Percentiles rank a stretch among this genome's conserved stretches.
These are phyloP conservation scores for Mycena maculata DNA, from an alignment of 768 basidiomycete genomes.

Conservation along the genomic window DNA sequence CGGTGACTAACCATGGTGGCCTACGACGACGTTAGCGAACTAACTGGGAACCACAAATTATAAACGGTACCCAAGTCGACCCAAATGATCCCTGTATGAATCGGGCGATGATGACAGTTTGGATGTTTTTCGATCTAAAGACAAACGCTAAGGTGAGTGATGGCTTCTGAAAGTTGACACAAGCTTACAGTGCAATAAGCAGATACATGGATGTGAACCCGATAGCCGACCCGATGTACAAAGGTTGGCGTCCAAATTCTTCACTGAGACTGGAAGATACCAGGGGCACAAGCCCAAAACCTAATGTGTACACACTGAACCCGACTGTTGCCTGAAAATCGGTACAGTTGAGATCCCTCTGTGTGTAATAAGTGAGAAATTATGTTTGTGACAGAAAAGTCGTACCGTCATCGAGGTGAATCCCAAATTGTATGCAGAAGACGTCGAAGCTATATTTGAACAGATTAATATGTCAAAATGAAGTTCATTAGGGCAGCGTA, in stretches of 20 bases:
- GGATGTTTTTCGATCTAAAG: slow-evolving; percentile 60
- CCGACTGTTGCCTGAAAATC: slow-evolving; percentile 60
- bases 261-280: slow-evolving; percentile 78
- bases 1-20: slow-evolving; percentile 58
- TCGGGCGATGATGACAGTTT: slow-evolving; percentile 74
- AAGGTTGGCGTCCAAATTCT: slow-evolving; percentile 73
- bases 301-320: slow-evolving; percentile 65
- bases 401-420: slow-evolving; percentile 62
- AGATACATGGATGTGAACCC: slow-evolving; percentile 66
- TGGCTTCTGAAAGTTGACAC: not conserved
- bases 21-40: too few species aligned
- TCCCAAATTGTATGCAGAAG: slow-evolving; percentile 67
- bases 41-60: too few species aligned
- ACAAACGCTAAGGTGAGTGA: not conserved
- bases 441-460: slow-evolving; percentile 55
- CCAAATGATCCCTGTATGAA: slow-evolving; percentile 75
- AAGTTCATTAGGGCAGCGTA: slow-evolving; percentile 38
- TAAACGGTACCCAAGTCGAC: slow-evolving; percentile 75
- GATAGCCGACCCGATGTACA: slow-evolving; percentile 64
- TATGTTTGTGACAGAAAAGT: slow-evolving; percentile 42
- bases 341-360: slow-evolving; percentile 57
- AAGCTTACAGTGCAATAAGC: slow-evolving; percentile 56
- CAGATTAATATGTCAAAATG: not conserved
- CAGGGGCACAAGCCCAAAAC: slow-evolving; percentile 72
- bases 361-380: slow-evolving; percentile 30